phyloP scores from a whole-genome alignment of 345 rosid genomes.

The Cardamine occulta region DNA sequence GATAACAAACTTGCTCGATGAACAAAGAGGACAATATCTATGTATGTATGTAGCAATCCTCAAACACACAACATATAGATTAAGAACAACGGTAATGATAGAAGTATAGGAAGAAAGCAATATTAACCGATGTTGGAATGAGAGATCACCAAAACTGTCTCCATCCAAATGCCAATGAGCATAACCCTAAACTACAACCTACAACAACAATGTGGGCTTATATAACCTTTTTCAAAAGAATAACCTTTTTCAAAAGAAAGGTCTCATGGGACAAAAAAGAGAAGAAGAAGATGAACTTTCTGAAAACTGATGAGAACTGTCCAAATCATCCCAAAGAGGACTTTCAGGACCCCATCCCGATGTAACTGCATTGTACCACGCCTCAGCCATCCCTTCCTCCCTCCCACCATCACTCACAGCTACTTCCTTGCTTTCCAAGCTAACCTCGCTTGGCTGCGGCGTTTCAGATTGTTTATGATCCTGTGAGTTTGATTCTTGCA shows the following conservation, averaged over 20 bases:
- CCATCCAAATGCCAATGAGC: slow-evolving; percentile 40
- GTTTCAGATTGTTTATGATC: slow-evolving; percentile 23
- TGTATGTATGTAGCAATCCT: slow-evolving; percentile 9
- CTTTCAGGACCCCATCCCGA: slow-evolving; percentile 98
- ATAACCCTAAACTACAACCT: slow-evolving; percentile 33
- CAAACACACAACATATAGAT: background rate
- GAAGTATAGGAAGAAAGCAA: background rate
- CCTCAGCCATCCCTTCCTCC: slow-evolving; percentile 74
- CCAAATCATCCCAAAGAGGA: slow-evolving; percentile 94
- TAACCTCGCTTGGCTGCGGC: slow-evolving; percentile 15
- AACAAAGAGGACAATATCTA: slow-evolving; percentile 23
- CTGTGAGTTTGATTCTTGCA: slow-evolving; percentile 13
- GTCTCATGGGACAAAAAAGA: slow-evolving; percentile 55
- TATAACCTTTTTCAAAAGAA: slow-evolving; percentile 54
- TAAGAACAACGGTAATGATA: background rate
- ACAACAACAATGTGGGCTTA: slow-evolving; percentile 14
- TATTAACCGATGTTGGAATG: slow-evolving; percentile 22
- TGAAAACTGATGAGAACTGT: slow-evolving; percentile 48
- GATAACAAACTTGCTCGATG: background rate
- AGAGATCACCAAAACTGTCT: slow-evolving; percentile 48
- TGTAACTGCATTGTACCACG: slow-evolving; percentile 86
- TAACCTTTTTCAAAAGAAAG: slow-evolving; percentile 58
- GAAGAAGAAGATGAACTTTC: slow-evolving; percentile 40
- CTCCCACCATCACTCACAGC: slow-evolving; percentile 14
- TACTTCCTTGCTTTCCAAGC: slow-evolving; percentile 39